phyloP scores from a whole-genome alignment of 352 stramenopile genomes.

The Phytopythium kandeliae region DNA sequence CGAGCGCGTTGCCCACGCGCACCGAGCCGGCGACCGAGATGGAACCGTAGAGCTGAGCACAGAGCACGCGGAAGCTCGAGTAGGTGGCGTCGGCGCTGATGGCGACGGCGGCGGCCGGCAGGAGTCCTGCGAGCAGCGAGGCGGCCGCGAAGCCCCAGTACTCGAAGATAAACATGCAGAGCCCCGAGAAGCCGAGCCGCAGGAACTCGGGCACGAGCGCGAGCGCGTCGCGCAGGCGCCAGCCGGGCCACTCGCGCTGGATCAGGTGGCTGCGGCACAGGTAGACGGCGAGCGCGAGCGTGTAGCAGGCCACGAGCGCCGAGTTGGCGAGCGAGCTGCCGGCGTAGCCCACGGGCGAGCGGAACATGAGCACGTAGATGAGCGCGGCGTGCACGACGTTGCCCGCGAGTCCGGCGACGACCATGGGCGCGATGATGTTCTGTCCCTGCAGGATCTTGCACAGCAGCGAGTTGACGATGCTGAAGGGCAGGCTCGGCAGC shows the following conservation, averaged over 20 bases:
- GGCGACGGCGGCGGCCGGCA: constrained; percentile 67
- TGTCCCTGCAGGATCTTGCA: constrained; percentile 79
- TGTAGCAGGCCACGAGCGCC: constrained; percentile 47
- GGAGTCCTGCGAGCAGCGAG: constrained; percentile 62
- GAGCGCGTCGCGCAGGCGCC: constrained; percentile 54
- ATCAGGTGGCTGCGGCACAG: constrained; percentile 63
- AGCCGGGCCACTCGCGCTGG: constrained; percentile 71
- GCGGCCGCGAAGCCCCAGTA: constrained; percentile 79
- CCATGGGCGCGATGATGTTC: constrained; percentile 81
- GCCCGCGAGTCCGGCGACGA: constrained; percentile 66
- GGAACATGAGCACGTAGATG: constrained; percentile 87
- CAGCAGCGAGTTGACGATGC: constrained; percentile 74
- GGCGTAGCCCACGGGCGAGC: constrained; percentile 62
- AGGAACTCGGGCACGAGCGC: constrained; percentile 72
- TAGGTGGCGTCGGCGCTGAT: constrained; percentile 86
- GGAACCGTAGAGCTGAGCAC: constrained; percentile 66
- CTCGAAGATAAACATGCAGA: constrained; percentile 86
- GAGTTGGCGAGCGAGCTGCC: constrained; percentile 72
- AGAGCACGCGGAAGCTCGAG: constrained; percentile 64
- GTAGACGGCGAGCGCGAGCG: constrained; percentile 57
- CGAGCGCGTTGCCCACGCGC: constrained; percentile 81
- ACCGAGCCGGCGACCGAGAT: constrained; percentile 68
- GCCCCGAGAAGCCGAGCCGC: constrained; percentile 65
- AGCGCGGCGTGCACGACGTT: constrained; percentile 75
- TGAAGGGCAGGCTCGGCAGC: constrained; percentile 79